Evolutionary conservation across 805 yeast genomes (phyloP), one percentile per base, ranked within the genome.

Genomic region (Debaryomyces prosopidis): DNA sequence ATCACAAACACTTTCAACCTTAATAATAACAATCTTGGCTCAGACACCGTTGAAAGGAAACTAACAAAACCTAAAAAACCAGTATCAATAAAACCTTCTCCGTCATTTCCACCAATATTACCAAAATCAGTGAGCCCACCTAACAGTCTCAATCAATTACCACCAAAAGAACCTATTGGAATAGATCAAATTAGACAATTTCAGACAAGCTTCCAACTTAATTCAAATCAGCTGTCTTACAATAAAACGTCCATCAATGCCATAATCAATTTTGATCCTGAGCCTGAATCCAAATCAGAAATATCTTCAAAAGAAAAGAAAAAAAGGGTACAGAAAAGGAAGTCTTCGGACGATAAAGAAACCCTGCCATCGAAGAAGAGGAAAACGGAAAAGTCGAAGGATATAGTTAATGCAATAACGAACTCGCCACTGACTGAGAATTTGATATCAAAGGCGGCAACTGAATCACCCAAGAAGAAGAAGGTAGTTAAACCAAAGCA

Each of bases 241-340:
- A 66, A 63, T 53, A 68, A 61, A 41, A 62, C 76, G 0, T 68
- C 74, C 5, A 72, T 72, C 20, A 67, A 63, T 42, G 66, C 75
- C 11, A 65, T 72, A 35, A 71, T 72, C 44, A 72, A 72, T 51
- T 45, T 55, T 10, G 76, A 71, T 33, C 68, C 63, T 31, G 65
- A 53, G 37, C 53, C 59, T 3, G 58, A 52, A 7, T 23, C 17
- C 11, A 23, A 14, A 7, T 18, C 40, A 16, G 30, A 28, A 10
- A 36, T 37, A 33, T 18, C 39, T 18, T 40, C 42, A 28, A 43
- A 38, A 14, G 16, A 17, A 19, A 28, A 43, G 28, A 37, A 47
- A 19, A 39, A 27, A 55, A 49, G 31, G 48, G 16, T n/a, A 17
- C n/a, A 28, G 12, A 36, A 17, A 20, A 37, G 15, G 17, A 46